Conservation (phyloP, 768 basidiomycete genomes). For the Solioccasus polychromus region DNA sequence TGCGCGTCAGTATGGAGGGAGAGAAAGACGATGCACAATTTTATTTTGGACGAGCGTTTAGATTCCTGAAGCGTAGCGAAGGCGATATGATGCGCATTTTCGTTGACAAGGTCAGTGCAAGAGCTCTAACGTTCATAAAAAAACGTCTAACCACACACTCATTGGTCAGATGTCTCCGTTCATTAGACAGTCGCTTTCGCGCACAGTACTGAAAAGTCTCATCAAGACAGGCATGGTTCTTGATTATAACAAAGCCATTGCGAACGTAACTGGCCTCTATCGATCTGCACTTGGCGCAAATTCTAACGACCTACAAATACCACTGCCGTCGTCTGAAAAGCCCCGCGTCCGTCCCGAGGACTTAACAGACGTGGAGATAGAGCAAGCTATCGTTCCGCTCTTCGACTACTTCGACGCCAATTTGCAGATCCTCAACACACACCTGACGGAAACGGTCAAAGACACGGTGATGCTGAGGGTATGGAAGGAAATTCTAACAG, state of each 20-base stretch:
- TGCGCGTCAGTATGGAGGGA: conserved; percentile 96
- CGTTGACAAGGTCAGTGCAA: conserved; percentile 80
- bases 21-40: conserved; percentile 98
- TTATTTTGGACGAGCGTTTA: conserved; percentile 94
- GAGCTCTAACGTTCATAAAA: neutral
- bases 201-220: conserved; percentile 70
- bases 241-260: conserved; percentile 89
- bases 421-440: conserved; percentile 85
- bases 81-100: conserved; percentile 95
- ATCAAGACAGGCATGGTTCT: conserved; percentile 60
- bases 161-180: conserved; percentile 83
- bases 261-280: conserved; percentile 77
- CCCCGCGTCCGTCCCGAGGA: conserved; percentile 76
- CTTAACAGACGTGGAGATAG: conserved; percentile 90
- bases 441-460: conserved; percentile 79
- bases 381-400: conserved; percentile 84
- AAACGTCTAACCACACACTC: neutral
- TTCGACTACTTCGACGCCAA: conserved; percentile 98
- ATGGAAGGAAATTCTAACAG: conserved; percentile 92
- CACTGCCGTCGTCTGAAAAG: conserved; percentile 71
- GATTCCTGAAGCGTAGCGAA: conserved; percentile 89
- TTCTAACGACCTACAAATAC: conserved; percentile 70
- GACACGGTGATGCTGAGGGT: conserved; percentile 89
- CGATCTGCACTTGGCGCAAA: conserved; percentile 70
- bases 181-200: conserved; percentile 82